Percentiles rank a stretch among this genome's conserved stretches.
phyloP scores from a whole-genome alignment of 129 eudicot genomes.

The Mikania micrantha region DNA sequence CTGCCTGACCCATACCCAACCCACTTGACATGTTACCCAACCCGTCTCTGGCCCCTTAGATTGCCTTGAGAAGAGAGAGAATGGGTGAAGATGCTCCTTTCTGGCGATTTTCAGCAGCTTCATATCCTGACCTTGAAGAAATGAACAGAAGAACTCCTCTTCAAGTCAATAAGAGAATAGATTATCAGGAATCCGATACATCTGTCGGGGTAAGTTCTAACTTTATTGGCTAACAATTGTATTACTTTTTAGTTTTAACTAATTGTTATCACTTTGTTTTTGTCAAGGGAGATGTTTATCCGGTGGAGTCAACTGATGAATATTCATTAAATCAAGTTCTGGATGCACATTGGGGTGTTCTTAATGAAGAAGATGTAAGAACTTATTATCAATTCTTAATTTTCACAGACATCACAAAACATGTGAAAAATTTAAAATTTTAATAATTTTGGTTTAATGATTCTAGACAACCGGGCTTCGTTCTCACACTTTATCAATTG shows the following conservation, averaged over 20 bases:
- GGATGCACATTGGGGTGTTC: constrained; percentile 97
- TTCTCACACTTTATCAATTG: constrained; percentile 84
- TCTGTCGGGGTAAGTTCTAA: constrained; percentile 48
- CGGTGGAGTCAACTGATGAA: constrained; percentile 64
- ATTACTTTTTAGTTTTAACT: background rate
- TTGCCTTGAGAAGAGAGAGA: constrained; percentile 93
- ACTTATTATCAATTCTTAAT: constrained; percentile 7
- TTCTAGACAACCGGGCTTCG: constrained; percentile 74
- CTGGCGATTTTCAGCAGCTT: constrained; percentile 93
- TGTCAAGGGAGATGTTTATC: constrained; percentile 90
- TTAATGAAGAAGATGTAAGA: constrained; percentile 83
- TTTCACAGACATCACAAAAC: background rate
- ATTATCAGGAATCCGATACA: constrained; percentile 33
- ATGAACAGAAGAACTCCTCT: constrained; percentile 32
- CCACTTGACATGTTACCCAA: background rate
- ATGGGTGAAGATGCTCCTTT: constrained; percentile 97
- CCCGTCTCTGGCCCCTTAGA: constrained; percentile 29
- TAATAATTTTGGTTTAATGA: constrained; percentile 1
- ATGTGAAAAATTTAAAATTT: constrained; percentile 1
- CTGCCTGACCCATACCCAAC: background rate
- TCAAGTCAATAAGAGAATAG: constrained; percentile 29
- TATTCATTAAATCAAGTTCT: constrained; percentile 53
- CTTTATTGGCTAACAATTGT: background rate
- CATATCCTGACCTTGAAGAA: constrained; percentile 83
- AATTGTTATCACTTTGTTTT: constrained; percentile 4